Base-by-base conservation (phyloP, 2,329 filamentous ascomycete genomes). In the Aspergillus cejpii region DNA sequence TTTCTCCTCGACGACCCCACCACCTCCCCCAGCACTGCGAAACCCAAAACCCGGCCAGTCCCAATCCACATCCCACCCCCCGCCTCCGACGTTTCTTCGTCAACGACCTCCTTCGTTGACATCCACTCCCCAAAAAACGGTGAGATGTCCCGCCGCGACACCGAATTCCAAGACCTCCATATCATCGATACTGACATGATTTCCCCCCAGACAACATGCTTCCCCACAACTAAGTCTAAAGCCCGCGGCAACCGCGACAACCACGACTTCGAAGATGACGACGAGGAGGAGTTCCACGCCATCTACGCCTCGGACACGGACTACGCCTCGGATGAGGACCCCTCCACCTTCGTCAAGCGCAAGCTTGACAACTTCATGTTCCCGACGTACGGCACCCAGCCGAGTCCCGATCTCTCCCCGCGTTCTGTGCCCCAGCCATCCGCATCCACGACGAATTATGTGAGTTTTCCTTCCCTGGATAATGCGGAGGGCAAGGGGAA, bases 11-110 rank as follows among this genome's bases (percentile, higher is more conserved):
- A 38, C 23, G 31, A 12, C 7, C 15, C 3, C 17, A 34, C 15
- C 3, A 6, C 31, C 0, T 66, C 69, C 2, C 74, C 74, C 2
- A 73, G 48, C 0, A 73, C 63, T 0, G 74, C 74, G 58, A 78
- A 77, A 0, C 62, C 74, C 1, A 20, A n/a, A n/a, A n/a, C n/a
- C n/a, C n/a, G n/a, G n/a, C n/a, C n/a, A n/a, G n/a, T n/a, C n/a
- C n/a, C n/a, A n/a, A n/a, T n/a, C n/a, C n/a, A n/a, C n/a, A n/a
- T n/a, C n/a, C n/a, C n/a, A n/a, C n/a, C n/a, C n/a, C n/a, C n/a
- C n/a, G n/a, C n/a, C n/a, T n/a, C n/a, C n/a, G n/a, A n/a, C n/a
- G n/a, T n/a, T n/a, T n/a, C n/a, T n/a, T n/a, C n/a, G n/a, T n/a
- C n/a, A n/a, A n/a, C n/a, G n/a, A n/a, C n/a, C n/a, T n/a, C n/a